Base-by-base conservation (phyloP, 75 land plant species). In the Selaginella moellendorffii region DNA sequence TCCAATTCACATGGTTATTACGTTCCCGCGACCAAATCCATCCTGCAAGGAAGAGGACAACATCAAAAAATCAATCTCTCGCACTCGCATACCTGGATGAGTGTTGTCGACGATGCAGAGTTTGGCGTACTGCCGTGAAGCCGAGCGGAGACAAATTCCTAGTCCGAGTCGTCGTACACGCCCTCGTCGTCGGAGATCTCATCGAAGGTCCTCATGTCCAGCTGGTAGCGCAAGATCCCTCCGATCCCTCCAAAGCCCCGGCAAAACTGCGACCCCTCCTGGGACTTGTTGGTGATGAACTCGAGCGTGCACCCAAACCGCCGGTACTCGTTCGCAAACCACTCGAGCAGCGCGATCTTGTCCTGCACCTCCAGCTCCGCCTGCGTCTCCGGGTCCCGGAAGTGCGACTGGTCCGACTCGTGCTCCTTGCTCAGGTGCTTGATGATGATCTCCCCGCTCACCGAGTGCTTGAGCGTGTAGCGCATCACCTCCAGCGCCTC, bases 181-280 rank as follows among this genome's bases (percentile, higher is more conserved):
- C 68, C 83, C 0, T 58, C 82, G 28, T 72, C 76, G 65, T 80
- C 82, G 52, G 84, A 82, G 0, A 69, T 19, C 42, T 82, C 84
- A 63, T 82, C 84, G 53, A 82, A 73, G 24, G 83, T 65, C 54
- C 84, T 75, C 63, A 82, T 80, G 46, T 82, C 84, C 29, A 82
- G 73, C 80, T 81, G 83, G 51, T 81, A 80, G 18, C 83, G 83
- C 36, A 81, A 69, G 26, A 81, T 81, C 1, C 83, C 83, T 66
- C 83, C 83, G 72, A 81, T 80, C 19, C 83, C 83, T 62, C 83
- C 83, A 80, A 81, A 81, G 2, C 83, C 83, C 54, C 83, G 68
- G 42, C 83, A 81, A 63, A 81, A 81, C 54, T 81, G 83, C 19
- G 83, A 81, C n/a, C 83, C 83, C 68, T 81, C 83, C 70, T 81